Percentiles rank a stretch among this genome's conserved stretches.
Conservation (phyloP, 1,284 basidiomycete genomes). For the Leccinum griseonigrum region DNA sequence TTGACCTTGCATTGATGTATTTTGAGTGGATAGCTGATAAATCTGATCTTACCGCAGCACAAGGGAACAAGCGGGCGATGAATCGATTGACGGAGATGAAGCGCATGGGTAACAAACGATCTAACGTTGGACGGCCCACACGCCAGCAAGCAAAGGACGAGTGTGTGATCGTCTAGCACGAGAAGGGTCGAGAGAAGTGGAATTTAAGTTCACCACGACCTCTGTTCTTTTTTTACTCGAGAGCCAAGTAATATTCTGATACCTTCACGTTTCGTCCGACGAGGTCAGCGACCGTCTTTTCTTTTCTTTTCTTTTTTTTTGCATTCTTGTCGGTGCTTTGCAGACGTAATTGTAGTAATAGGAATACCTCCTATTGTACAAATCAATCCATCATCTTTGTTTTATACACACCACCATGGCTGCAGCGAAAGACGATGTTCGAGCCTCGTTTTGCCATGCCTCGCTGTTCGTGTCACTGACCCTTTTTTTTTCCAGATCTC, state of each 20-base stretch:
- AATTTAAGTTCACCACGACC: slow-evolving; percentile 9
- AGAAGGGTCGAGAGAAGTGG: slow-evolving; percentile 6
- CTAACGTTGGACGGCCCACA: slow-evolving; percentile 78
- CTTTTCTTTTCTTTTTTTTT: background rate
- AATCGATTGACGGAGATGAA: slow-evolving; percentile 92
- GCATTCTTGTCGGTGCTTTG: slow-evolving; percentile 11
- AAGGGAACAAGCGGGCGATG: slow-evolving; percentile 95
- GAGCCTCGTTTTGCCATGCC: slow-evolving; percentile 4
- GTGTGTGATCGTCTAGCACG: slow-evolving; percentile 72
- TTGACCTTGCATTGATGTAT: background rate
- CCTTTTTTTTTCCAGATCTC: slow-evolving; percentile 40
- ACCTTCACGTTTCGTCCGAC: slow-evolving; percentile 9
- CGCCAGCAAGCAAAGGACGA: slow-evolving; percentile 90
- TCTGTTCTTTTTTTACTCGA: background rate
- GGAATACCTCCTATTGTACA: slow-evolving; percentile 17
- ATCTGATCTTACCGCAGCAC: slow-evolving; percentile 50
- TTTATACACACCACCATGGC: slow-evolving; percentile 17
- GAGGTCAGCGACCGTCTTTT: slow-evolving; percentile 4
- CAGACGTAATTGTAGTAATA: slow-evolving; percentile 1
- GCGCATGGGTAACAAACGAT: slow-evolving; percentile 69
- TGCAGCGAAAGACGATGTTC: slow-evolving; percentile 30
- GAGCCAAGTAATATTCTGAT: slow-evolving; percentile 13
- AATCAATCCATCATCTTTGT: background rate
- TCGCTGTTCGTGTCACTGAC: slow-evolving; percentile 10
- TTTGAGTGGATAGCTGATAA: slow-evolving; percentile 4